A percentile compares a stretch with the other conserved stretches of the same genome.
phyloP scores from a whole-genome alignment of 2,329 filamentous ascomycete species.

The Davidsoniella virescens region DNA sequence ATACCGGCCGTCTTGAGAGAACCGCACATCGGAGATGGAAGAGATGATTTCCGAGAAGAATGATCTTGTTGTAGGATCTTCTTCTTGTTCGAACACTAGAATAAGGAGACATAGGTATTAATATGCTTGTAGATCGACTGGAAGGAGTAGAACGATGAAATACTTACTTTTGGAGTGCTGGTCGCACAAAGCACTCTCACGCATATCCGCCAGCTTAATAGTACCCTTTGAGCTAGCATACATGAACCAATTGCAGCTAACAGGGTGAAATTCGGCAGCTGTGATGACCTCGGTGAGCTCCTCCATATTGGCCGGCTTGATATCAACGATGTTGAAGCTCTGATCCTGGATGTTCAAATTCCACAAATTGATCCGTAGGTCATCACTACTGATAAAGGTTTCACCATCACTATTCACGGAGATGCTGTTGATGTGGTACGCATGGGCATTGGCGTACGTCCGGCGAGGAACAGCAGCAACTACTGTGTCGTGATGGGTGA shows the following conservation, averaged over 20 bases:
- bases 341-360: constrained; percentile 98
- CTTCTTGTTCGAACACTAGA: constrained; percentile 94
- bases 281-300: constrained; percentile 98
- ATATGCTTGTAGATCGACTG: neutral
- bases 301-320: constrained; percentile 99
- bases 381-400: constrained; percentile 98
- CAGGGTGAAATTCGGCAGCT: constrained; percentile 89
- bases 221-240: constrained; percentile 98
- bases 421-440: constrained; percentile 99
- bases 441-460: constrained; percentile 95
- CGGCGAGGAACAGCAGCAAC: constrained; percentile 89
- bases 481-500: constrained; percentile 96
- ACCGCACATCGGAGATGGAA: constrained; percentile 95
- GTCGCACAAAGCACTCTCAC: constrained; percentile 89
- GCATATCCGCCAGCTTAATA: constrained; percentile 97
- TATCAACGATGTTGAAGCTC: constrained; percentile 99
- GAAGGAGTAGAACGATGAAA: constrained; percentile 3
- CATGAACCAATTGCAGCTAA: constrained; percentile 99
- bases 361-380: constrained; percentile 95
- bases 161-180: constrained; percentile 76
- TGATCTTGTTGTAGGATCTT: constrained; percentile 87
- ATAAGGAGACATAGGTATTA: neutral
- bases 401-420: constrained; percentile 99
- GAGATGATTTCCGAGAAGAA: constrained; percentile 99
- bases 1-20: constrained; percentile 90